Conservation (phyloP, 345 rosid species). For the Citrus trifoliata region DNA sequence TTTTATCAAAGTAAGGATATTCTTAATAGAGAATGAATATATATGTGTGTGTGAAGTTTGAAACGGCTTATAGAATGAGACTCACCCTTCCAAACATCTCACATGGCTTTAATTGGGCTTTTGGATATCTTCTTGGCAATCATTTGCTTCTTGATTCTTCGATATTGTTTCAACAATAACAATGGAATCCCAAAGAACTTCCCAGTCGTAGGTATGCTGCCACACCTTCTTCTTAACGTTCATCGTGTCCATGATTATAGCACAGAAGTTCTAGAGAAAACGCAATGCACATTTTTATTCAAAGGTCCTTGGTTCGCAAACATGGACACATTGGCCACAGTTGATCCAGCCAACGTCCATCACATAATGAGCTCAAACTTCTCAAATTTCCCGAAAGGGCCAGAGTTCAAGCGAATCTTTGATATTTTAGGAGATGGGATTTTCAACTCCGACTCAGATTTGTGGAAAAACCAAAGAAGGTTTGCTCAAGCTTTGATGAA, state of each 20-base stretch:
- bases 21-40: too few relatives aligned
- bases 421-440: conserved; percentile 52
- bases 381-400: conserved; percentile 56
- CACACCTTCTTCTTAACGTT: conserved; percentile 26
- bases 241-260: conserved; percentile 31
- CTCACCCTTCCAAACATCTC: background rate
- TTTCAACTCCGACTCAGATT: conserved; percentile 33
- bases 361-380: conserved; percentile 57
- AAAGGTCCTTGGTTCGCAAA: conserved; percentile 36
- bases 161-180: background rate
- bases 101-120: background rate
- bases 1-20: too few relatives aligned
- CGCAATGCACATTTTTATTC: conserved; percentile 27
- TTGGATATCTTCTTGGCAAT: background rate
- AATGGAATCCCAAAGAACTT: conserved; percentile 22
- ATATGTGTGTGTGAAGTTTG: background rate
- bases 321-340: conserved; percentile 34
- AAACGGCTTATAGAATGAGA: background rate
- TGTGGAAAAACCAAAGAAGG: conserved; percentile 30
- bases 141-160: background rate
- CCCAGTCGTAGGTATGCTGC: conserved; percentile 63
- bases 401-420: conserved; percentile 44
- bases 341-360: conserved; percentile 56
- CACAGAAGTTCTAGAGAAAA: conserved; percentile 25
- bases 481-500: conserved; percentile 24